A percentile compares a stretch with the other conserved stretches of the same genome.
phyloP scores from a whole-genome alignment of 2,329 filamentous ascomycete genomes.

The Chrysosporium queenslandicum region DNA sequence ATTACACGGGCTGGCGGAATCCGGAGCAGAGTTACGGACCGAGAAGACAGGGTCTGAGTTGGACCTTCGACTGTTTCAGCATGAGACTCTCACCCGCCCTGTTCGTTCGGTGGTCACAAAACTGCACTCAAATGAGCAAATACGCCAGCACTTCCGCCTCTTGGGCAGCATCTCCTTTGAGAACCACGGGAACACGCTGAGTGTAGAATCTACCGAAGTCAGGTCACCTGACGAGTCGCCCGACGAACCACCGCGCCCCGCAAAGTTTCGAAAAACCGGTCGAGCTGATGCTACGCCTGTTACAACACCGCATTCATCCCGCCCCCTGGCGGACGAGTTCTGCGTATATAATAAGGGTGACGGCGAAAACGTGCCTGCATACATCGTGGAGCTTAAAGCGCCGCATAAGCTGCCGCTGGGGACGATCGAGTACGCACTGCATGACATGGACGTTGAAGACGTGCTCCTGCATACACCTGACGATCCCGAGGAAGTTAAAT shows the following conservation, averaged over 20 bases:
- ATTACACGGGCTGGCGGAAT: slow-evolving; percentile 11
- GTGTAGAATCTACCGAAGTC: slow-evolving; percentile 5
- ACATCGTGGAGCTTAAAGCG: slow-evolving; percentile 39
- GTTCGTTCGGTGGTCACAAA: slow-evolving; percentile 11
- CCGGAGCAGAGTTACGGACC: slow-evolving; percentile 5
- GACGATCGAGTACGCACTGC: slow-evolving; percentile 37
- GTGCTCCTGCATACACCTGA: slow-evolving; percentile 29
- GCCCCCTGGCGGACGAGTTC: slow-evolving; percentile 27
- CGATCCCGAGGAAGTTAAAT: slow-evolving; percentile 29
- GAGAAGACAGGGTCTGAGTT: slow-evolving; percentile 15
- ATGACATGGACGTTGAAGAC: slow-evolving; percentile 35
- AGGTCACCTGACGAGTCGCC: background rate
- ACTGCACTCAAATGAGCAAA: slow-evolving; percentile 8
- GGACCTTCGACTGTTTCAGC: slow-evolving; percentile 16
- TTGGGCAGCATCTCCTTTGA: slow-evolving; percentile 15
- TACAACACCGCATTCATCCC: slow-evolving; percentile 11
- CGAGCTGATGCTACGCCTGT: slow-evolving; percentile 8
- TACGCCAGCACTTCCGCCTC: slow-evolving; percentile 14
- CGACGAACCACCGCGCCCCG: background rate
- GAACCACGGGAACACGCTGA: slow-evolving; percentile 17
- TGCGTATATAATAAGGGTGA: slow-evolving; percentile 26
- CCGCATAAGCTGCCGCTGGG: slow-evolving; percentile 39
- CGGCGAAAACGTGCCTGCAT: slow-evolving; percentile 21
- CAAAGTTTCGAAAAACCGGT: slow-evolving; percentile 12
- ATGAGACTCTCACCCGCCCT: slow-evolving; percentile 11